Base-by-base conservation (phyloP, 306 rosid species). In the Vigna mungo region DNA sequence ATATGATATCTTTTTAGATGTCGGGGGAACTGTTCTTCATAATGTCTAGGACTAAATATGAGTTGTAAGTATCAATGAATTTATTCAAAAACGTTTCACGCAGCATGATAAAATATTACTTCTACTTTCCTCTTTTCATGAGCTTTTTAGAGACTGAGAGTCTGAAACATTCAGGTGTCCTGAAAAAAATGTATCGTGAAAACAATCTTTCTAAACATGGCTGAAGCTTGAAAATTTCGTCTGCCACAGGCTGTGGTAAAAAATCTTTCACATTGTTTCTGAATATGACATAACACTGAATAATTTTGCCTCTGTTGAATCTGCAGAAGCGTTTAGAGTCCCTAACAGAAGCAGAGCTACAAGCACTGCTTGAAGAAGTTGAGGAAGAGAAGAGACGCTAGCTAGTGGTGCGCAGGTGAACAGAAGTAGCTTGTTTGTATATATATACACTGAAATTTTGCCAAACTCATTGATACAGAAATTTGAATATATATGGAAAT, bases 271-370 rank as follows among this genome's bases (percentile, higher is more conserved):
- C 52, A 15, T 61, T 51, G 49, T 21, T 59, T 76, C 74, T 70
- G 79, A 71, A 78, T 70, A 55, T 34, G 10, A 48, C 76, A 37
- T 56, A 63, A 34, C 79, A 53, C 6, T 3, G 30, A 77, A 39
- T 73, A 68, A 60, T 54, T 4, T 37, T 15, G 12, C 64, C 21
- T 14, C 46, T 51, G 47, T 62, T 81, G 74, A 51, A 78, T 88
- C n/a, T 89, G 91, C 96, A 95, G 98, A 95, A 92, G 81, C 89
- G 98, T 64, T 82, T 95, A 72, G 96, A 95, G 59, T 88, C 96
- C 81, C 92, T 95, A 66, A 90, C 97, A 36, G 98, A 92, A 87
- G 98, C 98, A 72, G 98, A 95, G 72, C 85, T 95, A 30, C 82
- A 88, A 84, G 93, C 85, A 49, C 83, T 95, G 89, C 91, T 95